phyloP scores from a whole-genome alignment of 2,329 filamentous ascomycete species.

The Penicillium griseofulvum region DNA sequence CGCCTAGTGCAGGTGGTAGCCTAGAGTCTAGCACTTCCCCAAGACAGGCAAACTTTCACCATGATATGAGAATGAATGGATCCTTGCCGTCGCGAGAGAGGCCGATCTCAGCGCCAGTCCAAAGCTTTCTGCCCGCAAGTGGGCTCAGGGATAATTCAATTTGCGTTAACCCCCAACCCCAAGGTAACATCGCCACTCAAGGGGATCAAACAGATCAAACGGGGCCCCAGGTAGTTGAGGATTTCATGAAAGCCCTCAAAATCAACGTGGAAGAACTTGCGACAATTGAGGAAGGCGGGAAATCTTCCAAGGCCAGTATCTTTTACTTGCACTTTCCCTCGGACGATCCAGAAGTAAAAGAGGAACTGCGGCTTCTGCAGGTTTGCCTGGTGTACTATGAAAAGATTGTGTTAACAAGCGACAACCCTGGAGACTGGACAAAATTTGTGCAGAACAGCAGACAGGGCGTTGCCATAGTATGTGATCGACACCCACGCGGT shows the following conservation, averaged over 20 bases:
- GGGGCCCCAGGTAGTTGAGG: neutral
- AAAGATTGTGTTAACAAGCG: conserved; percentile 30
- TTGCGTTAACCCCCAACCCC: neutral
- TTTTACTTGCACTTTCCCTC: conserved; percentile 39
- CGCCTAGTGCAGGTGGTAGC: neutral
- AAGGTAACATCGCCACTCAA: neutral
- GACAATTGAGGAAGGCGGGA: conserved; percentile 16
- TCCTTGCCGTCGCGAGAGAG: neutral
- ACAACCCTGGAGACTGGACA: conserved; percentile 34
- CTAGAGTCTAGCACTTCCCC: neutral
- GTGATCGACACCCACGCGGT: conserved; percentile 6
- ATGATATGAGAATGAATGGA: neutral
- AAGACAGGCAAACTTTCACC: neutral
- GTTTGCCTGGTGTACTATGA: conserved; percentile 27
- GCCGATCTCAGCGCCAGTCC: neutral
- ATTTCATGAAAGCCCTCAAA: conserved; percentile 16
- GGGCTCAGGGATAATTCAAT: neutral
- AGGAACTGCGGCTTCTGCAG: conserved; percentile 27
- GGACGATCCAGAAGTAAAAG: conserved; percentile 12
- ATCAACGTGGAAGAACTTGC: conserved; percentile 32
- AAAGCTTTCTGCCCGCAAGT: neutral
- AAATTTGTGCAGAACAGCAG: conserved; percentile 30
- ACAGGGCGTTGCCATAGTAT: conserved; percentile 36
- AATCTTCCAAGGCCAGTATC: conserved; percentile 18
- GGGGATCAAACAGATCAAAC: neutral